Evolutionary conservation across 208 protist species (phyloP).

Genomic region (Sergeia podlipaevii): DNA sequence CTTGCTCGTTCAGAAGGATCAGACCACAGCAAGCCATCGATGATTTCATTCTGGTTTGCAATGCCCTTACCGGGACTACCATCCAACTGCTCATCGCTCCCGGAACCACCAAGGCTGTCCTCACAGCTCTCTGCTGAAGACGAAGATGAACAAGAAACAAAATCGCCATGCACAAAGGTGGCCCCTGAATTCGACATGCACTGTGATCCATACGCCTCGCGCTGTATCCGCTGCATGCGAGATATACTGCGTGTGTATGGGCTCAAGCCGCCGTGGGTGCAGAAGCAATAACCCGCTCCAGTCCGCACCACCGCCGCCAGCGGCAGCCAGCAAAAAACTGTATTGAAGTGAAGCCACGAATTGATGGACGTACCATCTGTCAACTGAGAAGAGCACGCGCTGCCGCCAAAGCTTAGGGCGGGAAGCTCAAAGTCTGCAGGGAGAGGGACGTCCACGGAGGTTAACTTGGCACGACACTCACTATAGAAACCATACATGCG

Average conservation of each 20-base stretch:
- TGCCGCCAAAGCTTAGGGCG: not conserved
- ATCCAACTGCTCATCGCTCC: slow-evolving; percentile 1
- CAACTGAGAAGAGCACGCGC: not conserved
- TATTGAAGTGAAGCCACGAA: slow-evolving; percentile 74
- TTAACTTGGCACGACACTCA: slow-evolving; percentile 71
- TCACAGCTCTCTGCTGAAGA: too few species aligned
- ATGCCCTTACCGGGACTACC: slow-evolving; percentile 27
- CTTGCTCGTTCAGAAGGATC: slow-evolving; percentile 94
- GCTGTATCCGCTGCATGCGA: slow-evolving; percentile 35
- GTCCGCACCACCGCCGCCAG: slow-evolving; percentile 75
- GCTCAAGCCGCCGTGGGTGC: slow-evolving; percentile 81
- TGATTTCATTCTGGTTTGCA: slow-evolving; percentile 88
- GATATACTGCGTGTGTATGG: slow-evolving; percentile 46
- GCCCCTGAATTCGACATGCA: slow-evolving; percentile 15
- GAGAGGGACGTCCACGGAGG: slow-evolving; percentile 3
- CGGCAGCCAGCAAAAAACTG: slow-evolving; percentile 82
- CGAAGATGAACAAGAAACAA: too few species aligned
- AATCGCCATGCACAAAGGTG: too few species aligned
- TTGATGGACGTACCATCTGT: too few species aligned
- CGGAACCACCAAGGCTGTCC: not conserved
- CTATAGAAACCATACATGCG: slow-evolving; percentile 85
- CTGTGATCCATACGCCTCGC: slow-evolving; percentile 57
- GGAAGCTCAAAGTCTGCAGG: not conserved
- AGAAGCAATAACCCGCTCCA: slow-evolving; percentile 73
- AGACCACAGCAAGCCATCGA: slow-evolving; percentile 99